A percentile compares a stretch with the other conserved stretches of the same genome.
These are phyloP conservation scores for Dimocarpus longan DNA, from an alignment of 345 rosid species.

Conservation along the genomic window DNA sequence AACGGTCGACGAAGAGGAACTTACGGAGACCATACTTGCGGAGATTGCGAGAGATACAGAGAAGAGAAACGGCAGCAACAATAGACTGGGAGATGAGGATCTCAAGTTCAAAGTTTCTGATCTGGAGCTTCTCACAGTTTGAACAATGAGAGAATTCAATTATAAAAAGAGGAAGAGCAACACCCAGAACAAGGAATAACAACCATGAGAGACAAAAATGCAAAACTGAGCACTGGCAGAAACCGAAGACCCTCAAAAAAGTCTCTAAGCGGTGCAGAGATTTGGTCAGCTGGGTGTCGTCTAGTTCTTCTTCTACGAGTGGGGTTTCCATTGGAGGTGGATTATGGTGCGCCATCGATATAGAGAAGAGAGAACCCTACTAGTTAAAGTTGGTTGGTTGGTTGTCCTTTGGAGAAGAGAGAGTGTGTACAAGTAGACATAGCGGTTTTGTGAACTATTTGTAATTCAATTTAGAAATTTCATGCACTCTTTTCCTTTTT, in stretches of 20 bases:
- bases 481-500: no score
- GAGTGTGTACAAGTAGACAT: no score
- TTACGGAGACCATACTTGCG: conserved; percentile 41
- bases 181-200: conserved; percentile 38
- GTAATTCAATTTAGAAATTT: no score
- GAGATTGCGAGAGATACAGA: conserved; percentile 36
- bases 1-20: conserved; percentile 44
- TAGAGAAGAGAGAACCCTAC: not conserved
- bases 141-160: conserved; percentile 22
- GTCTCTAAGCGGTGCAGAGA: conserved; percentile 34
- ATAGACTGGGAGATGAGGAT: conserved; percentile 37
- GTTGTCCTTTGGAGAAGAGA: no score
- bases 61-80: conserved; percentile 37
- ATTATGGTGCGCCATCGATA: not conserved
- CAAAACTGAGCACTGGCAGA: conserved; percentile 33
- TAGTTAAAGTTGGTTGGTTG: no score
- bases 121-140: conserved; percentile 17
- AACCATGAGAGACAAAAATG: conserved; percentile 36
- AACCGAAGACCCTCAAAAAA: conserved; percentile 37
- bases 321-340: not conserved
- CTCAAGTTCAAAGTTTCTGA: conserved; percentile 34
- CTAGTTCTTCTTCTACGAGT: conserved; percentile 14
- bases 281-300: conserved; percentile 27
- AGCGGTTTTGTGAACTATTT: no score
- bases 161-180: conserved; percentile 33